phyloP scores from a whole-genome alignment of 495 filamentous ascomycete species.

The Letharia columbiana region DNA sequence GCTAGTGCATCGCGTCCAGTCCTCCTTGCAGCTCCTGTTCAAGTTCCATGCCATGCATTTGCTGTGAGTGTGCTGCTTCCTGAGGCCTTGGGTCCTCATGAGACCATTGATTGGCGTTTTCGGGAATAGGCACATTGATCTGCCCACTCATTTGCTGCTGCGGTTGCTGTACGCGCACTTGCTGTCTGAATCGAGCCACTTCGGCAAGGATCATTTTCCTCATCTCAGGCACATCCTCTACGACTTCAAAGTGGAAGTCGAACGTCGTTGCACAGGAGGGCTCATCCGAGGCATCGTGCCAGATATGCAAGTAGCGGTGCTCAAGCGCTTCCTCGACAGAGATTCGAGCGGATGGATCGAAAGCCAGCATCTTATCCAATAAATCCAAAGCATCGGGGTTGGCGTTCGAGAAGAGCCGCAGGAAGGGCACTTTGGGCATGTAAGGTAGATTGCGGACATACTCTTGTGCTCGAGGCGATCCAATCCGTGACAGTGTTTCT shows the following conservation, averaged over 20 bases:
- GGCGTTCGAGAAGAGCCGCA: conserved; percentile 80
- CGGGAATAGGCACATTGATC: conserved; percentile 63
- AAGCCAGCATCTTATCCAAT: conserved; percentile 91
- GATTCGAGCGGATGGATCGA: conserved; percentile 86
- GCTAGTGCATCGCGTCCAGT: conserved; percentile 50
- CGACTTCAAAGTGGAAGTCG: conserved; percentile 95
- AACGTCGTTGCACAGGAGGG: conserved; percentile 86
- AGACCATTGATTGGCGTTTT: conserved; percentile 61
- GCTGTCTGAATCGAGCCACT: conserved; percentile 68
- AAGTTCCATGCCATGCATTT: conserved; percentile 45
- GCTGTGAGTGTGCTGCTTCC: conserved; percentile 48
- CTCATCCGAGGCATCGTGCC: conserved; percentile 96
- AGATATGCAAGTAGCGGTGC: conserved; percentile 93
- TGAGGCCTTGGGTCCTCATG: conserved; percentile 81
- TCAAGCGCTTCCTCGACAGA: conserved; percentile 89
- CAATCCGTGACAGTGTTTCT: conserved; percentile 87
- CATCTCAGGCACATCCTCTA: conserved; percentile 90
- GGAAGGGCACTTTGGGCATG: conserved; percentile 90
- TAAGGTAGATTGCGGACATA: conserved; percentile 96
- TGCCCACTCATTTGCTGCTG: conserved; percentile 36
- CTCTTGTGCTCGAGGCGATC: conserved; percentile 90
- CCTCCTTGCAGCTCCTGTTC: conserved; percentile 82
- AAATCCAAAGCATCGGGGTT: conserved; percentile 95
- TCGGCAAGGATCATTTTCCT: conserved; percentile 94
- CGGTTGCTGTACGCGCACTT: conserved; percentile 61